Percentiles rank a stretch among this genome's conserved stretches.
phyloP scores from a whole-genome alignment of 2,329 filamentous ascomycete species.

The Ophiocordyceps camponoti-floridani region DNA sequence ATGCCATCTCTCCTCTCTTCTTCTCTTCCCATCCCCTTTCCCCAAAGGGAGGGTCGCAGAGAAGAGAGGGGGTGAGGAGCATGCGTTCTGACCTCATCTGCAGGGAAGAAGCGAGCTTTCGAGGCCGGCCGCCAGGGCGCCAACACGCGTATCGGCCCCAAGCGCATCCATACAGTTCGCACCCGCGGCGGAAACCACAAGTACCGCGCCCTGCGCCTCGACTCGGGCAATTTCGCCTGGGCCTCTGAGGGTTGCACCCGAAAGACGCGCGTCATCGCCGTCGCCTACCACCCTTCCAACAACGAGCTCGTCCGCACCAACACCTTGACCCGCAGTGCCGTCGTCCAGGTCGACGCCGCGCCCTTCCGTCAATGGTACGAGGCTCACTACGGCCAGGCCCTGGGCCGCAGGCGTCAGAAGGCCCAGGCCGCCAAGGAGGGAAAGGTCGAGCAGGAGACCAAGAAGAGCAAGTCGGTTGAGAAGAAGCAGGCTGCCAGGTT shows the following conservation, averaged over 20 bases:
- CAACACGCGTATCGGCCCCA: constrained; percentile 97
- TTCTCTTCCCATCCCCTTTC: neutral
- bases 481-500: constrained; percentile 89
- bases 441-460: constrained; percentile 49
- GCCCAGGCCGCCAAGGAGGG: constrained; percentile 45
- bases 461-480: constrained; percentile 93
- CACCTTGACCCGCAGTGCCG: constrained; percentile 97
- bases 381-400: constrained; percentile 86
- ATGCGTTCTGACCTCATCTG: constrained; percentile 58
- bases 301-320: constrained; percentile 99
- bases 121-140: constrained; percentile 98
- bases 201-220: constrained; percentile 97
- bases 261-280: constrained; percentile 97
- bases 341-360: constrained; percentile 96
- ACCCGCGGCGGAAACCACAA: constrained; percentile 98
- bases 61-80: constrained; percentile 8
- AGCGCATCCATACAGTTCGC: constrained; percentile 93
- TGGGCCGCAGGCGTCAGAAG: constrained; percentile 84
- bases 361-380: constrained; percentile 99
- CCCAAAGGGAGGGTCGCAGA: neutral
- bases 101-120: constrained; percentile 95
- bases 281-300: constrained; percentile 99
- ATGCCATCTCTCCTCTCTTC: constrained; percentile 19
- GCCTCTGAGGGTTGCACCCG: constrained; percentile 93
- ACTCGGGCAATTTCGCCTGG: constrained; percentile 99